Evolutionary conservation across 2,329 filamentous ascomycete genomes (phyloP), one percentile per base, ranked within the genome.

Genomic region (Cladophialophora psammophila): DNA sequence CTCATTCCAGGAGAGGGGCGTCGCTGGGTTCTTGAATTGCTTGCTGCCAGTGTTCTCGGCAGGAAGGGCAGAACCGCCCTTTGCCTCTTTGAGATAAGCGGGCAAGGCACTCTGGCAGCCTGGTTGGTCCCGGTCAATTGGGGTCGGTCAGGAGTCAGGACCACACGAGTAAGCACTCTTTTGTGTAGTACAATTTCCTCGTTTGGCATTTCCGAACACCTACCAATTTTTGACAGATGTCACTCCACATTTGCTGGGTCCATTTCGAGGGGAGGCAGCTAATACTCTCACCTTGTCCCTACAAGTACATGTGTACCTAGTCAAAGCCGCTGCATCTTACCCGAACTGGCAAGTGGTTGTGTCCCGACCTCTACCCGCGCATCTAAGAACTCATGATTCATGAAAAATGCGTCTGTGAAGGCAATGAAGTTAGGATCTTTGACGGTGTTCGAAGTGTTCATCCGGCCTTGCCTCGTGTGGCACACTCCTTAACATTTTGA

Each of bases 161-260:
- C 9, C 12, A 20, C 45, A 26, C 45, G 45, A 50, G 59, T 61
- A 61, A 61, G 59, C 59, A 48, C 42, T 38, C 36, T 35, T 35
- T n/a, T 40, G 18, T 38, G 9, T 13, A 38, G 45, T 20, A 35
- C 34, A 40, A 31, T 35, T 48, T 53, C 26, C 45, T 18, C 31
- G 48, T 38, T 20, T 18, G 35, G 34, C 10, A 12, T 38, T 34
- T 6, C 50, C 45, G 36, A 48, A 15, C 35, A 35, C 58, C 31
- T 26, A 40, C 58, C 32, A 10, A 10, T 36, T 18, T 38, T 53
- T 48, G 48, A 54, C 42, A 53, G 38, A 61, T 35, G n/a, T 53
- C 32, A 61, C 45, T 12, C 40, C 59, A 50, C 45, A 13, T 32
- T 32, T 55, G 15, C 52, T 55, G 9, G 52, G 20, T 50, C 18